phyloP scores from a whole-genome alignment of 306 rosid genomes.

The Vicia sativa region DNA sequence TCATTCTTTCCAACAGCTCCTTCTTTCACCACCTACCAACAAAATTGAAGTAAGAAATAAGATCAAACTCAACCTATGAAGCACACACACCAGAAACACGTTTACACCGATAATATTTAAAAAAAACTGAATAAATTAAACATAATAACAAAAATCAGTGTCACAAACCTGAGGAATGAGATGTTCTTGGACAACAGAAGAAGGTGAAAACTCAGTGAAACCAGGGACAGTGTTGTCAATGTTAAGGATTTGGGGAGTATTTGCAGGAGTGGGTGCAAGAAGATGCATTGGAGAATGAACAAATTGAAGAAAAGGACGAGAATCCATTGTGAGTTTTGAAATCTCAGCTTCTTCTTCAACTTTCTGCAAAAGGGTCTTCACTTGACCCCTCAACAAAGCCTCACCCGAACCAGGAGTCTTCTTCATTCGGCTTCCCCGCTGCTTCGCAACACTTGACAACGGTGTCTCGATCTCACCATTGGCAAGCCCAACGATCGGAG shows the following conservation, averaged over 20 bases:
- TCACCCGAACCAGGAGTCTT: constrained; percentile 92
- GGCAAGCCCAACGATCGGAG: constrained; percentile 91
- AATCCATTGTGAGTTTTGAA: constrained; percentile 61
- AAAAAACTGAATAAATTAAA: no score
- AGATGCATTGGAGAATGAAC: constrained; percentile 60
- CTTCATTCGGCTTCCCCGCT: constrained; percentile 56
- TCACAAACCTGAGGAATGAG: constrained; percentile 63
- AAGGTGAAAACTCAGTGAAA: constrained; percentile 34
- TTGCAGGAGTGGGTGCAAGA: constrained; percentile 89
- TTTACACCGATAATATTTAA: no score
- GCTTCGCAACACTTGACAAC: constrained; percentile 41
- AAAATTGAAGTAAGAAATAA: constrained; percentile 13
- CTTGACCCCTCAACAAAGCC: constrained; percentile 89
- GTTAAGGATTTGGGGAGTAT: constrained; percentile 68
- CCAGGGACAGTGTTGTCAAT: constrained; percentile 37
- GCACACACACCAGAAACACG: no score
- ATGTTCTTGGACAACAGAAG: constrained; percentile 57
- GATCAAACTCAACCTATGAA: neutral
- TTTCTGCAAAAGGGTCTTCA: constrained; percentile 83
- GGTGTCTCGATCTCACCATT: constrained; percentile 63
- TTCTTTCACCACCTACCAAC: constrained; percentile 47
- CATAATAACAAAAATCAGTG: no score
- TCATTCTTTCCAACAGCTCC: constrained; percentile 47
- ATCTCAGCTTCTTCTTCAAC: constrained; percentile 91
- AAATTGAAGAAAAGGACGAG: constrained; percentile 55